phyloP scores from a whole-genome alignment of 805 yeast species.

The Yamadazyma sp. region DNA sequence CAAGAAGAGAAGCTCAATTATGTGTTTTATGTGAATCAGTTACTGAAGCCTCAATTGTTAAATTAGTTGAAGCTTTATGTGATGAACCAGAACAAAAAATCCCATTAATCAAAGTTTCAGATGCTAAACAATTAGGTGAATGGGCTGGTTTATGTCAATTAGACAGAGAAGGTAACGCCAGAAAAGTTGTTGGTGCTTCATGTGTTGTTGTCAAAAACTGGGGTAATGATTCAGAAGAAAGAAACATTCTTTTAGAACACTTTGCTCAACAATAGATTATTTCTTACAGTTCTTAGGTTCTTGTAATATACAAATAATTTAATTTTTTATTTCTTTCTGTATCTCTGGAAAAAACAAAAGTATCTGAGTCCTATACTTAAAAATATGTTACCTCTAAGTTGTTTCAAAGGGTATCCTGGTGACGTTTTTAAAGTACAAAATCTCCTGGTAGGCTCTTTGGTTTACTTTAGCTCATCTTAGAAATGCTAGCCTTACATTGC shows the following conservation, averaged over 20 bases:
- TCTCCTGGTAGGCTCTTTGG: too few relatives aligned
- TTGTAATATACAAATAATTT: constrained; percentile 1
- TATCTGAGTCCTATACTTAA: too few relatives aligned
- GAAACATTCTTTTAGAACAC: constrained; percentile 93
- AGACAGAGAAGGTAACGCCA: constrained; percentile 99
- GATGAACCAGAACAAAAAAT: constrained; percentile 95
- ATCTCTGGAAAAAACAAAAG: too few relatives aligned
- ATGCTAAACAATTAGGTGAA: constrained; percentile 99
- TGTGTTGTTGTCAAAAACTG: constrained; percentile 99
- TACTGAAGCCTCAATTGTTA: constrained; percentile 94
- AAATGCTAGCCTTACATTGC: too few relatives aligned
- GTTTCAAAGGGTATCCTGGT: too few relatives aligned
- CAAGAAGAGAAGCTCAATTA: constrained; percentile 96
- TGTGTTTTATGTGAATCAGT: constrained; percentile 97
- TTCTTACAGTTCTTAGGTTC: neutral
- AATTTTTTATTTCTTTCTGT: neutral
- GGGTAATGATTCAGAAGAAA: constrained; percentile 99
- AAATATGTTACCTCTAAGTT: too few relatives aligned
- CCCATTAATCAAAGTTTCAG: constrained; percentile 98
- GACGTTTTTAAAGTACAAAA: too few relatives aligned
- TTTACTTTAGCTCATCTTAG: too few relatives aligned
- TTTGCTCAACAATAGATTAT: constrained; percentile 52
- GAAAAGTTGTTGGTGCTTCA: constrained; percentile 99
- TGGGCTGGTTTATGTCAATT: constrained; percentile 99
- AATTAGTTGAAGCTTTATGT: constrained; percentile 98